Evolutionary conservation across 78 protist species (phyloP).

Genomic region (Neovahlkampfia damariscottae): DNA sequence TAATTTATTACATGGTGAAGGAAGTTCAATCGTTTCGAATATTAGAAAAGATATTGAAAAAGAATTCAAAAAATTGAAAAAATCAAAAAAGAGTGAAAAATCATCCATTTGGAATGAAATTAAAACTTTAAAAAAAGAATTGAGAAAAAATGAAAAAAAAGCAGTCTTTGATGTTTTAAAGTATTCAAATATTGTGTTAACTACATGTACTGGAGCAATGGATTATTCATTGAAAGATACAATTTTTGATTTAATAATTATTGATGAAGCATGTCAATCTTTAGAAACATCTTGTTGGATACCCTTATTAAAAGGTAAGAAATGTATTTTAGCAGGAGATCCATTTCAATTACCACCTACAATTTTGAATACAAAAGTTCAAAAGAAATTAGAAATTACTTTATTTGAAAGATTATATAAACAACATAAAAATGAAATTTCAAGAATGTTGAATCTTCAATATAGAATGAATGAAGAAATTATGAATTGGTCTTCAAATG

Average conservation of each 20-base stretch:
- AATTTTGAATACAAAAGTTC: slow-evolving; percentile 29
- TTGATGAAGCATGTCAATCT: slow-evolving; percentile 67
- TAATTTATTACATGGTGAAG: not conserved
- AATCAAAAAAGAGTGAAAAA: not conserved
- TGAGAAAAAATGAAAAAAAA: not conserved
- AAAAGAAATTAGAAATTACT: slow-evolving; percentile 27
- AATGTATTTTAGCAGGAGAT: slow-evolving; percentile 57
- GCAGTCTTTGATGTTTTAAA: not conserved
- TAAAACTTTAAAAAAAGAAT: slow-evolving; percentile 4
- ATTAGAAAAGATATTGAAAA: slow-evolving; percentile 11
- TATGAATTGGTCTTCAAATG: slow-evolving; percentile 40
- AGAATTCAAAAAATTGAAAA: not conserved
- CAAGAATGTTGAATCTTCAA: slow-evolving; percentile 46
- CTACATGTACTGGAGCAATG: slow-evolving; percentile 5
- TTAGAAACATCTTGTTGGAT: slow-evolving; percentile 75
- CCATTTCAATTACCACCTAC: slow-evolving; percentile 78
- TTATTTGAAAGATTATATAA: slow-evolving; percentile 43
- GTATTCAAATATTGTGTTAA: slow-evolving; percentile 20
- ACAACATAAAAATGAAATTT: not conserved
- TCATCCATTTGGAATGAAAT: not conserved
- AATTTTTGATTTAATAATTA: slow-evolving; percentile 24
- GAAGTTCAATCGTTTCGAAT: not conserved
- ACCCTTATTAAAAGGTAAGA: slow-evolving; percentile 39
- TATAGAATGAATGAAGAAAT: slow-evolving; percentile 72
- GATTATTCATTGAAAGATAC: not conserved